Conservation (phyloP, 805 yeast genomes). For the Candida multigemmis region DNA sequence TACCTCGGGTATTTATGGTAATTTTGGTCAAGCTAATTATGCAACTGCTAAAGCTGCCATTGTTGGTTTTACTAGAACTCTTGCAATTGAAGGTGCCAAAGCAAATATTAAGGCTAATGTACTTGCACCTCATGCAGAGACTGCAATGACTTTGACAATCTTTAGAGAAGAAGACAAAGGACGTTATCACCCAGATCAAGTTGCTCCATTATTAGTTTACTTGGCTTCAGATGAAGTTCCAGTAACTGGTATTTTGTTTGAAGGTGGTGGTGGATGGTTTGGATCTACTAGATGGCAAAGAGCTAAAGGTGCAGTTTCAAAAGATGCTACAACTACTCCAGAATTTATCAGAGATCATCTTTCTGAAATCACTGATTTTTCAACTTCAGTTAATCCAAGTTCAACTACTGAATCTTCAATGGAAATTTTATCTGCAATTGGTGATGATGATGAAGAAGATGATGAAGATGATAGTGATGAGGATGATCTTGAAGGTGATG, state of each 20-base stretch:
- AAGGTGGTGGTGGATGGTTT: slow-evolving; percentile 95
- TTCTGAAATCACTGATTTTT: slow-evolving; percentile 58
- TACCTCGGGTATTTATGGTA: slow-evolving; percentile 95
- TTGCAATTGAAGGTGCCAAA: slow-evolving; percentile 87
- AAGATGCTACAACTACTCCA: slow-evolving; percentile 43
- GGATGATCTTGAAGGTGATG: slow-evolving; percentile 30
- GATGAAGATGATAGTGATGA: slow-evolving; percentile 37
- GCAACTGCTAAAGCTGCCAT: slow-evolving; percentile 90
- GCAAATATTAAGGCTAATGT: slow-evolving; percentile 66
- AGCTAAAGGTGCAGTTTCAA: slow-evolving; percentile 71
- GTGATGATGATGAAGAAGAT: slow-evolving; percentile 38
- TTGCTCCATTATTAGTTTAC: slow-evolving; percentile 81
- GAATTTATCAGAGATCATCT: slow-evolving; percentile 69
- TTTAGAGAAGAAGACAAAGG: slow-evolving; percentile 74
- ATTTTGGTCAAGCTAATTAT: slow-evolving; percentile 95
- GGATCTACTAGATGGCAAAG: slow-evolving; percentile 95
- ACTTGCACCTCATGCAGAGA: slow-evolving; percentile 96
- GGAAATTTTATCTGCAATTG: slow-evolving; percentile 64
- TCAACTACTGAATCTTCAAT: slow-evolving; percentile 70
- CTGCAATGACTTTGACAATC: slow-evolving; percentile 90
- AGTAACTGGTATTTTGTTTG: slow-evolving; percentile 74
- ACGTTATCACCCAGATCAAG: slow-evolving; percentile 77
- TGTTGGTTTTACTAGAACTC: slow-evolving; percentile 73
- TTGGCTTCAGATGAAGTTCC: slow-evolving; percentile 68
- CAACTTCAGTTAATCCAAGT: slow-evolving; percentile 41